phyloP scores from a whole-genome alignment of 1,139 yeast species.

The Entelexis paramagnoliae region DNA sequence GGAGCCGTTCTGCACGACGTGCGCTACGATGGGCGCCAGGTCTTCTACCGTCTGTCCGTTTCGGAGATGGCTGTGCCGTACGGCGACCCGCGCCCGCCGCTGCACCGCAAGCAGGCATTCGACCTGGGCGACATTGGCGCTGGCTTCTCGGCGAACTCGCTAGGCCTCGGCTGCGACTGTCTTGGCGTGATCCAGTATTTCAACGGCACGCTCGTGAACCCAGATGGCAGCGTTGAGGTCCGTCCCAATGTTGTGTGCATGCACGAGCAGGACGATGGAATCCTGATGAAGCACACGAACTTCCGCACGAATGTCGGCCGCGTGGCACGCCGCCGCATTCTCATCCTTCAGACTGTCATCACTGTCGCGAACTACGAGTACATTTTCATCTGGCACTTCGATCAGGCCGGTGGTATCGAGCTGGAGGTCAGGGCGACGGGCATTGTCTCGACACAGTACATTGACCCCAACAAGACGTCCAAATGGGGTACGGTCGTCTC shows the following conservation, averaged over 20 bases:
- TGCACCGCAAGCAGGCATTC: slow-evolving; percentile 85
- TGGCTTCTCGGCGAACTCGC: slow-evolving; percentile 66
- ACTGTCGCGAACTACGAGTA: slow-evolving; percentile 89
- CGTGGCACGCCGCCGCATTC: slow-evolving; percentile 77
- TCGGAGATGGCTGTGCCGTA: slow-evolving; percentile 91
- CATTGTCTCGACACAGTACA: slow-evolving; percentile 58
- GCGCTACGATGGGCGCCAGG: slow-evolving; percentile 69
- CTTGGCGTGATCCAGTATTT: slow-evolving; percentile 75
- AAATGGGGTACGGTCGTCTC: slow-evolving; percentile 82
- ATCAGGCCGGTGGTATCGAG: slow-evolving; percentile 73
- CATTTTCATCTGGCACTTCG: slow-evolving; percentile 64
- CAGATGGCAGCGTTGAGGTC: slow-evolving; percentile 54
- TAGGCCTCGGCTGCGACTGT: slow-evolving; percentile 79
- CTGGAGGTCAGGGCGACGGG: slow-evolving; percentile 86
- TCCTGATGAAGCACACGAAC: slow-evolving; percentile 74
- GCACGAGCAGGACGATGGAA: slow-evolving; percentile 83
- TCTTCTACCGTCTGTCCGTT: slow-evolving; percentile 66
- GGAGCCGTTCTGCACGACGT: slow-evolving; percentile 74
- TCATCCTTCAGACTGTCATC: slow-evolving; percentile 75
- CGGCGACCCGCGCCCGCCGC: slow-evolving; percentile 84
- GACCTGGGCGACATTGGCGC: slow-evolving; percentile 89
- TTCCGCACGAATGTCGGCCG: slow-evolving; percentile 65
- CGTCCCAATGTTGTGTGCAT: slow-evolving; percentile 71
- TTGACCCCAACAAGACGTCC: slow-evolving; percentile 61
- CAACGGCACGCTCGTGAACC: slow-evolving; percentile 53